These are phyloP conservation scores for Typha latifolia DNA, from an alignment of 176 grass and related monocot genomes.

Conservation along the genomic window DNA sequence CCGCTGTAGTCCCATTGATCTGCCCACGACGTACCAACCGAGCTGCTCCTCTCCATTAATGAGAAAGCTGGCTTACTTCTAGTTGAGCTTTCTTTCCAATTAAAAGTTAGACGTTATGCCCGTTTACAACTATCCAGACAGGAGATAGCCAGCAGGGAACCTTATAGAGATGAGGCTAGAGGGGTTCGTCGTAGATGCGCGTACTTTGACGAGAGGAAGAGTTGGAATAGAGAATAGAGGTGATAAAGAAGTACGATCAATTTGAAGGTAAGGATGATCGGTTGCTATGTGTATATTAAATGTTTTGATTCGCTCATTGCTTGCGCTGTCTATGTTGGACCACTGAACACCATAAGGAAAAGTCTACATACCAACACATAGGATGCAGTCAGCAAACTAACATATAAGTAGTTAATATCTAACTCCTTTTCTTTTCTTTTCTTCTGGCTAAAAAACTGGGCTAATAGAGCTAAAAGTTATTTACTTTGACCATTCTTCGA, in stretches of 20 bases:
- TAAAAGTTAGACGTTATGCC: background rate
- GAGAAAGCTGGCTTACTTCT: background rate
- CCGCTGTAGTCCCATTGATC: conserved; percentile 35
- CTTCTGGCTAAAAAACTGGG: background rate
- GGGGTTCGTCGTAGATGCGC: too few relatives aligned
- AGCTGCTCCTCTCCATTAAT: conserved; percentile 26
- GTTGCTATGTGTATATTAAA: background rate
- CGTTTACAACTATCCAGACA: too few relatives aligned
- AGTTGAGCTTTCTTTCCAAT: background rate
- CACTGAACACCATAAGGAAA: background rate
- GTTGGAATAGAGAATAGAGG: background rate
- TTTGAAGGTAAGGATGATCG: background rate
- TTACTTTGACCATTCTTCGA: too few relatives aligned
- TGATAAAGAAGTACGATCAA: background rate
- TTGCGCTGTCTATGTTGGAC: background rate
- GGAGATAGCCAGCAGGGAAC: too few relatives aligned
- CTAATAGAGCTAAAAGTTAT: background rate
- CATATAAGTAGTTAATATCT: background rate
- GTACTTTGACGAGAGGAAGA: background rate
- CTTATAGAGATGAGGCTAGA: too few relatives aligned
- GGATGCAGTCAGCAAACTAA: background rate
- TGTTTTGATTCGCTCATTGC: background rate
- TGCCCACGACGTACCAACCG: conserved; percentile 30
- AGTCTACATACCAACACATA: background rate
- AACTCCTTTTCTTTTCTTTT: background rate